Base-by-base conservation (phyloP, 495 filamentous ascomycete species). In the Penicillium maclennaniae region DNA sequence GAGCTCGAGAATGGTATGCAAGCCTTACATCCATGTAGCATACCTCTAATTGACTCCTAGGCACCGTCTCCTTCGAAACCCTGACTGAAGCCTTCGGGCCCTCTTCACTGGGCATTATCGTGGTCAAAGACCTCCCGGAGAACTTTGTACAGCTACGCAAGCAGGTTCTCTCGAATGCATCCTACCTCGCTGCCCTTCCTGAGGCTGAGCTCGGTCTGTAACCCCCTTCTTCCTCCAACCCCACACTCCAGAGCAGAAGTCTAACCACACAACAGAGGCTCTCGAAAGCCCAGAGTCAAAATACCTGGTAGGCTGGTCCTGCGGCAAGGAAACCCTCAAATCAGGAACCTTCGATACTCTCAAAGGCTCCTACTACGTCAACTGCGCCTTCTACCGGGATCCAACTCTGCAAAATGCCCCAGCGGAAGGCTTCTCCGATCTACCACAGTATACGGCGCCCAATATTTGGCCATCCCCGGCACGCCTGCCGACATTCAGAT, bases 281-380 rank as follows among this genome's bases (percentile, higher is more conserved):
- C 74, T 81, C 42, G 67, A 72, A 48, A 69, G 62, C 56, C 69
- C 73, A 20, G 40, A 67, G 39, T 72, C 83, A 14, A 83, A 82
- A 58, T 86, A 79, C 69, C 74, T 82, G 15, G 75, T 81, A 28
- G 82, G 83, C 69, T 87, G 84, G 85, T 96, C 91, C 28, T 87
- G 84, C 64, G 92, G 92, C 48, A 96, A 95, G 70, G 92, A 96
- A 70, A 93, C 88, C n/a, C 83, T 97, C 44, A 88, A 89, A 57
- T 84, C 87, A 63, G 90, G 92, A 86, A 52, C 41, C 42, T 89
- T 91, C 58, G 93, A 99, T 61, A 96, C 87, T 6, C 79, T 88
- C 10, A 99, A 99, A 74, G 93, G 93, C 48, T 95, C 90, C 16
- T 99, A 88, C 78, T 99, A 97, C 67, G 86, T 92, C 66, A 97